Evolutionary conservation across 305 asterid species (phyloP).

Genomic region (Striga hermonthica): DNA sequence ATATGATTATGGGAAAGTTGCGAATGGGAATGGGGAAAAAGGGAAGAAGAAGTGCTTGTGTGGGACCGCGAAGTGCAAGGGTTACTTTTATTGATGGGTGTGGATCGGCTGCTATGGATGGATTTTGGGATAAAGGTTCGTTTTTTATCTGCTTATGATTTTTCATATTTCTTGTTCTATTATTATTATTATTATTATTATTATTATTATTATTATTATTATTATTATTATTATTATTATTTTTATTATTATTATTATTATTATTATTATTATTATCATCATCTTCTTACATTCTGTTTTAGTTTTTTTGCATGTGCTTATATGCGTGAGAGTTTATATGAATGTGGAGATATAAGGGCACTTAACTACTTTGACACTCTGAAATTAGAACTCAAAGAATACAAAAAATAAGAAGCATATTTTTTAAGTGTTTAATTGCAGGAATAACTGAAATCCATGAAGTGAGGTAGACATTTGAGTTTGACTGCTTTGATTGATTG

Average conservation of each 20-base stretch:
- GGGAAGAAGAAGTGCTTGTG: slow-evolving; percentile 79
- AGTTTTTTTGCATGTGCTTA: background rate
- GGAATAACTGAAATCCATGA: background rate
- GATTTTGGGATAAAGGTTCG: slow-evolving; percentile 12
- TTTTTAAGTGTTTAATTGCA: too few relatives aligned
- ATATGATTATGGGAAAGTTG: slow-evolving; percentile 68
- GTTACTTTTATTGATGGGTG: slow-evolving; percentile 58
- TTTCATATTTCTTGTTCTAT: background rate
- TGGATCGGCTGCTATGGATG: background rate
- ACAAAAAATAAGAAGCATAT: background rate
- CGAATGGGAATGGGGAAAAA: slow-evolving; percentile 46
- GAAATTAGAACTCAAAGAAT: background rate
- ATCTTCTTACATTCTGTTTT: background rate
- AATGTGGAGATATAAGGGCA: background rate
- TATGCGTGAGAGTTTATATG: background rate
- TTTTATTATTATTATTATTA: background rate
- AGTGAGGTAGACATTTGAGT: background rate
- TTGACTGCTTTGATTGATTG: background rate
- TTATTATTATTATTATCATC: background rate
- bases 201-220: background rate
- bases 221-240: background rate
- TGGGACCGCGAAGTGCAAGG: slow-evolving; percentile 70
- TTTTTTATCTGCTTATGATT: background rate
- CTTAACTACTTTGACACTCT: background rate
- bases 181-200: background rate